Evolutionary conservation across 768 basidiomycete species (phyloP), one percentile per base, ranked within the genome.

Genomic region (Favolaschia claudopus): DNA sequence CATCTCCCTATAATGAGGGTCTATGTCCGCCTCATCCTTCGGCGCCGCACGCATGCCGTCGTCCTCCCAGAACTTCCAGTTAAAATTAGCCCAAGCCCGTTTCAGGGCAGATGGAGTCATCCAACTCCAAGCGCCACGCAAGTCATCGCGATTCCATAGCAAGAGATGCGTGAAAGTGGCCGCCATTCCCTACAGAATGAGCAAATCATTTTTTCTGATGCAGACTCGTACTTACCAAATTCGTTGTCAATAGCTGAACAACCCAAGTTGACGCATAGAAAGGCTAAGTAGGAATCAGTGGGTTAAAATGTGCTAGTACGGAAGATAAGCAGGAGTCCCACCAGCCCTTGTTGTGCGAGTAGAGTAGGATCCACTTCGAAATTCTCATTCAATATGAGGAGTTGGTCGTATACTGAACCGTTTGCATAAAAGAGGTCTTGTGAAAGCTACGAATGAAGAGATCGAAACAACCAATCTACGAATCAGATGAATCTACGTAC

Each of bases 1-100:
- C 82, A 83, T 82, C 60, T 82, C 76, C n/a, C 70, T 70, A 61
- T 82, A 83, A 64, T 83, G 81, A 7, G 82, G 82, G 50, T 82
- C 82, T 7, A 81, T 67, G 24, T 78, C 75, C 25, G 65, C 67
- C 22, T 76, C 70, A 13, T 68, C 49, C 6, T 68, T 58, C 2
- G 46, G 54, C 12, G 69, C 46, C n/a, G 74, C 69, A 19, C 78
- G 70, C 66, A 77, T 74, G 19, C 78, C 79, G 52, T 77, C 70
- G 42, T 78, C 74, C 49, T 68, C 60, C 80, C 80, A 81, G 70
- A 81, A 77, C 57, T 63, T 74, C 73, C 73, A 79, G 54, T 80
- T 65, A 55, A 80, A 75, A 42, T 70, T 70, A 10, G 64, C 32
- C 69, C 64, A 77, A 66, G 76, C 74, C 32, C 54, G 34, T 29